Evolutionary conservation across 2,329 filamentous ascomycete genomes (phyloP).

Genomic region (Colletotrichum graminicola): DNA sequence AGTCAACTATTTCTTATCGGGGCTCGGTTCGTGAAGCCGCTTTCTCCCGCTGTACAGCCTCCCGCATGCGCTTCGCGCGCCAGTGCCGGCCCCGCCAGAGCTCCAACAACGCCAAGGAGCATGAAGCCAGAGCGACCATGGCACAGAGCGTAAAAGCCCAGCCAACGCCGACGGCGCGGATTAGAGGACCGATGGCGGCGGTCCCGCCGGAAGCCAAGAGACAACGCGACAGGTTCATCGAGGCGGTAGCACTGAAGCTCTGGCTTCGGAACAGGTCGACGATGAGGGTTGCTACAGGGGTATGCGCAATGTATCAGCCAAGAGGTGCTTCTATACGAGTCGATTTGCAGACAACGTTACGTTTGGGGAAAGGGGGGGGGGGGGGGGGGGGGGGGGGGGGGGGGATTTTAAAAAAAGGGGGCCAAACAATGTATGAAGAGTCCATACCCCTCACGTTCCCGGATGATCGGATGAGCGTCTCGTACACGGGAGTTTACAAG

Average conservation of each 20-base stretch:
- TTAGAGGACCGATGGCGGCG: slow-evolving; percentile 5
- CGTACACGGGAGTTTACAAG: too few relatives aligned
- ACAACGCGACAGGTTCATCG: slow-evolving; percentile 2
- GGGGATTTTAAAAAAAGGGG: too few relatives aligned
- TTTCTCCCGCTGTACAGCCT: neutral
- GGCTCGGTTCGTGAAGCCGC: neutral
- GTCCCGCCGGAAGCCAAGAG: slow-evolving; percentile 3
- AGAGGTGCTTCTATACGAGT: neutral
- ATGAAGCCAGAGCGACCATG: neutral
- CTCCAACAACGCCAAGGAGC: neutral
- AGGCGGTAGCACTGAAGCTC: slow-evolving; percentile 6
- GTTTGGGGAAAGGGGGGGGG: too few relatives aligned
- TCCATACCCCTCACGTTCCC: too few relatives aligned
- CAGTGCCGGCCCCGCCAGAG: slow-evolving; percentile 9
- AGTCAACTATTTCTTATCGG: too few relatives aligned
- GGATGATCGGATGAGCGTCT: too few relatives aligned
- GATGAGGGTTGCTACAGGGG: slow-evolving; percentile 1
- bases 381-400: too few relatives aligned
- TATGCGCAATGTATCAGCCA: neutral
- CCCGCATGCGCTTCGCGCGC: slow-evolving; percentile 3
- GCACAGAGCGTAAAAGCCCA: slow-evolving; percentile 1
- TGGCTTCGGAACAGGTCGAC: slow-evolving; percentile 4
- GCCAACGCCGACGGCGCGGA: slow-evolving; percentile 3
- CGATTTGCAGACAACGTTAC: neutral
- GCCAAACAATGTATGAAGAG: too few relatives aligned